A percentile compares a stretch with the other conserved stretches of the same genome.
Conservation (phyloP, 1,139 yeast genomes). For the Yamadazyma sp. region DNA sequence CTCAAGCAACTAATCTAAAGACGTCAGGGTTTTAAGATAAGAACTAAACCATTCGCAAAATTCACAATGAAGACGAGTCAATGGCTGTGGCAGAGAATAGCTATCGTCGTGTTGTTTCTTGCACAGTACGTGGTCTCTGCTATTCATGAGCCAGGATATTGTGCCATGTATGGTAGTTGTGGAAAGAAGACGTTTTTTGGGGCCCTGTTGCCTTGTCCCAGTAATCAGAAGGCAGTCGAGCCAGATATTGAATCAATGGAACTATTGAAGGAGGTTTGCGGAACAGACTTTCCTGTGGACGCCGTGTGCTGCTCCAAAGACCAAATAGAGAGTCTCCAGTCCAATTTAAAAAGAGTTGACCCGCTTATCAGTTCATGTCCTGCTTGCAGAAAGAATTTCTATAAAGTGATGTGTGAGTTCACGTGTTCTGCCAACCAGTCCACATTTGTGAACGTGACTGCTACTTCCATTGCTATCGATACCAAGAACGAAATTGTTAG, state of each 20-base stretch:
- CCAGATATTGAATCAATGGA: slow-evolving; percentile 47
- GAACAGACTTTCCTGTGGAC: slow-evolving; percentile 52
- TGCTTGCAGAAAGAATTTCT: slow-evolving; percentile 86
- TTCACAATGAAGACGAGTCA: background rate
- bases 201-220: slow-evolving; percentile 74
- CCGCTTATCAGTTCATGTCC: slow-evolving; percentile 89
- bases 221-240: slow-evolving; percentile 44
- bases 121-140: background rate
- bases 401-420: slow-evolving; percentile 81
- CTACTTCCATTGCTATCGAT: slow-evolving; percentile 49
- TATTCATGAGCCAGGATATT: slow-evolving; percentile 37
- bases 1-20: background rate
- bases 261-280: slow-evolving; percentile 64
- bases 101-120: background rate
- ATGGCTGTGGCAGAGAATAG: background rate
- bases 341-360: slow-evolving; percentile 71
- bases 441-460: slow-evolving; percentile 65
- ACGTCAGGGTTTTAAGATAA: too few relatives aligned
- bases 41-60: too few relatives aligned
- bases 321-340: slow-evolving; percentile 34
- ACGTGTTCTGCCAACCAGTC: slow-evolving; percentile 90
- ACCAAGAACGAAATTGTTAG: slow-evolving; percentile 63
- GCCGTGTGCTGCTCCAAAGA: slow-evolving; percentile 42
- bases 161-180: slow-evolving; percentile 65
- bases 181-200: slow-evolving; percentile 86